Percentiles rank a stretch among this genome's conserved stretches.
phyloP scores from a whole-genome alignment of 176 grass and related monocot species.

The Oryza brachyantha region DNA sequence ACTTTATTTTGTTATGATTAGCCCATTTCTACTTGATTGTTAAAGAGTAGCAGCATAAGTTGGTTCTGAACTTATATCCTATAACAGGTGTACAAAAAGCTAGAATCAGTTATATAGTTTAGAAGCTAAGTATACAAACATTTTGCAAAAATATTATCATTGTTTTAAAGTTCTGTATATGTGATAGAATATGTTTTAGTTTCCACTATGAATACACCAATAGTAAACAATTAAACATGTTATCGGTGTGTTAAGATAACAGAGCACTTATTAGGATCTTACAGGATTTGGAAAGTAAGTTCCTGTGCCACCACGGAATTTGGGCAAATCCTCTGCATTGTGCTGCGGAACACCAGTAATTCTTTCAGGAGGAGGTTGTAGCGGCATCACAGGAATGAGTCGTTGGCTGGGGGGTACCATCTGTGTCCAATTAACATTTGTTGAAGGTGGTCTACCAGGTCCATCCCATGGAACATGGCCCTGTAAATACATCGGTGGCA shows the following conservation, averaged over 20 bases:
- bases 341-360: constrained; percentile 37
- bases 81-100: background rate
- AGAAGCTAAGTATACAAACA: constrained; percentile 12
- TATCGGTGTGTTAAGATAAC: constrained; percentile 5
- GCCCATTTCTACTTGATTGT: constrained; percentile 1
- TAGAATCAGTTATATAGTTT: background rate
- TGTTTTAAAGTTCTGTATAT: background rate
- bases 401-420: constrained; percentile 47
- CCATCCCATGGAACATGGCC: constrained; percentile 72
- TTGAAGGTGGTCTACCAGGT: constrained; percentile 56
- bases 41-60: background rate
- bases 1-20: background rate
- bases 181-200: background rate
- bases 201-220: background rate
- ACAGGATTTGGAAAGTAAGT: constrained; percentile 91
- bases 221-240: constrained; percentile 7
- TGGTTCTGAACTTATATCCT: constrained; percentile 7
- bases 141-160: constrained; percentile 3
- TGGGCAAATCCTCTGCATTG: constrained; percentile 63
- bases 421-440: constrained; percentile 65
- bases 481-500: constrained; percentile 49
- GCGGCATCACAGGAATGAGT: constrained; percentile 62
- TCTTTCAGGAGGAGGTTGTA: constrained; percentile 56
- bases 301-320: constrained; percentile 88
- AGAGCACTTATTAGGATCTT: constrained; percentile 51